phyloP scores from a whole-genome alignment of 23 red algal genomes.

The Chondrus crispus region DNA sequence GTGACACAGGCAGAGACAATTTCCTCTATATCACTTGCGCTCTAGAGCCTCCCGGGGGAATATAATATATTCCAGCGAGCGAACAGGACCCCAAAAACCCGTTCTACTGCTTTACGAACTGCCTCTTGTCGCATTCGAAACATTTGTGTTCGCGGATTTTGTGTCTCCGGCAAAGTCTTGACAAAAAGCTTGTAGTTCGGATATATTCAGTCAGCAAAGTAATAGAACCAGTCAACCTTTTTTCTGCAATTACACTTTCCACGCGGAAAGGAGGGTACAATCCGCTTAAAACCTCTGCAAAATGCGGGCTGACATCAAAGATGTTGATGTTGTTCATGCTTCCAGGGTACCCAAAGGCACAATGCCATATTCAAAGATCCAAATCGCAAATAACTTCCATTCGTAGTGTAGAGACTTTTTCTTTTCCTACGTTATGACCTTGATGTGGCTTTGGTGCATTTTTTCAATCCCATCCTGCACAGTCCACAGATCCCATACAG shows the following conservation, averaged over 20 bases:
- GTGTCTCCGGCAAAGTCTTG: background rate
- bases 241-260: background rate
- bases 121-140: background rate
- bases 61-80: background rate
- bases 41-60: background rate
- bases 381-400: slow-evolving; percentile 3
- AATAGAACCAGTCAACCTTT: slow-evolving; percentile 24
- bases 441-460: background rate
- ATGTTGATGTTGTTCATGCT: background rate
- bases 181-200: background rate
- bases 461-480: slow-evolving; percentile 8
- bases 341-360: background rate
- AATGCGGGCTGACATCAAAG: background rate
- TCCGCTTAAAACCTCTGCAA: background rate
- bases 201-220: slow-evolving; percentile 18
- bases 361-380: background rate
- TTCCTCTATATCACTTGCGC: background rate
- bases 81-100: slow-evolving; percentile 2
- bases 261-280: background rate
- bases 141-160: background rate
- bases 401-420: background rate
- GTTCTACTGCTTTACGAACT: background rate
- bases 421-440: background rate
- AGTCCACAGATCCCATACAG: background rate
- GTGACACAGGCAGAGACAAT: background rate